phyloP scores from a whole-genome alignment of 768 basidiomycete species.

The Pisolithus orientalis region DNA sequence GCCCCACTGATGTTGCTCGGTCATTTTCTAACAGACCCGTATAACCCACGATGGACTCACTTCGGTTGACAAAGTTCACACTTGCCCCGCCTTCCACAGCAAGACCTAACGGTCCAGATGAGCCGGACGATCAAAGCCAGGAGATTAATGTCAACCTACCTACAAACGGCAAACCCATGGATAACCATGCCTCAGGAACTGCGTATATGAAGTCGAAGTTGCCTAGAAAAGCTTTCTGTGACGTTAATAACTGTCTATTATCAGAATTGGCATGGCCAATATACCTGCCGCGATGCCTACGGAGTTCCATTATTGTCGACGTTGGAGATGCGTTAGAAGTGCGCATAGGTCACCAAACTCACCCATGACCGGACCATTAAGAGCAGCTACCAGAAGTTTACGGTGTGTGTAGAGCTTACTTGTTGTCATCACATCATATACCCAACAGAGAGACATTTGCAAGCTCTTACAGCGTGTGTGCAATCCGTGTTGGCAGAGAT shows the following conservation, averaged over 20 bases:
- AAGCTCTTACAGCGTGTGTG: slow-evolving; percentile 52
- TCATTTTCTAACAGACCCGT: background rate
- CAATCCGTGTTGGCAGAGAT: slow-evolving; percentile 51
- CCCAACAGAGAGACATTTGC: background rate
- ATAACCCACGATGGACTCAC: slow-evolving; percentile 32
- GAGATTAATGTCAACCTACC: slow-evolving; percentile 26
- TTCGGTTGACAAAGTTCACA: slow-evolving; percentile 59
- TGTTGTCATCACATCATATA: background rate
- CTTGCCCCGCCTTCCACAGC: slow-evolving; percentile 66
- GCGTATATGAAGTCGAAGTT: slow-evolving; percentile 73
- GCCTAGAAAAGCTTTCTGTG: slow-evolving; percentile 49
- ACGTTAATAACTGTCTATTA: background rate
- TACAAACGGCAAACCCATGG: slow-evolving; percentile 62
- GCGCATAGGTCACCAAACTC: slow-evolving; percentile 8
- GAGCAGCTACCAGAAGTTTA: slow-evolving; percentile 63
- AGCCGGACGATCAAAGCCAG: background rate
- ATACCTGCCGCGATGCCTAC: slow-evolving; percentile 63
- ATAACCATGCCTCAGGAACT: slow-evolving; percentile 54
- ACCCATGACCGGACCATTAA: slow-evolving; percentile 78
- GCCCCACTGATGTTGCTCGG: slow-evolving; percentile 45
- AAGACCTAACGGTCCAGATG: slow-evolving; percentile 38
- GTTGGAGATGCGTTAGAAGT: background rate
- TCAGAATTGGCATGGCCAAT: background rate
- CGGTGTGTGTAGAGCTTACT: slow-evolving; percentile 58
- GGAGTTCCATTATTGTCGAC: background rate